phyloP scores from a whole-genome alignment of 2,329 filamentous ascomycete genomes.

The Diplocarpon rosae region DNA sequence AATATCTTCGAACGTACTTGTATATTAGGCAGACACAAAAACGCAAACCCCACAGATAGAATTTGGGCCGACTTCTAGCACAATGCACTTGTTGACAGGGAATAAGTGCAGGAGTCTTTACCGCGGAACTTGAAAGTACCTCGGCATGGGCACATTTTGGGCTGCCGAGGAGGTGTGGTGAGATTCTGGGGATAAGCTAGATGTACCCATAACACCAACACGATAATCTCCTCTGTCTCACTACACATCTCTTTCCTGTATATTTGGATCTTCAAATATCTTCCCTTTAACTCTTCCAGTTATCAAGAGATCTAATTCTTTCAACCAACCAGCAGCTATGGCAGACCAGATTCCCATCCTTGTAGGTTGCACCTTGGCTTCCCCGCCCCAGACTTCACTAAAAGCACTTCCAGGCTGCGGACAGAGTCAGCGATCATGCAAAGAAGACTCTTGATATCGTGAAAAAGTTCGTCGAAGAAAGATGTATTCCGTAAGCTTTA shows the following conservation, averaged over 20 bases:
- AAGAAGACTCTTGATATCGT: slow-evolving; percentile 78
- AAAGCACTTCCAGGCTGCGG: slow-evolving; percentile 19
- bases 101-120: too few species aligned
- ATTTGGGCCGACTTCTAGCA: not conserved
- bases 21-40: too few species aligned
- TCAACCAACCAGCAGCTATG: slow-evolving; percentile 26
- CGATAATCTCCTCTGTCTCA: not conserved
- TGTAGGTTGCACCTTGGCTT: slow-evolving; percentile 26
- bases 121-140: slow-evolving; percentile 8
- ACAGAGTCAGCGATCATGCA: slow-evolving; percentile 67
- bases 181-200: slow-evolving; percentile 17
- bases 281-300: too few species aligned
- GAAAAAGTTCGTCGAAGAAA: slow-evolving; percentile 93
- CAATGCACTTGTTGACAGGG: not conserved
- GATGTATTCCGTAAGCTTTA: slow-evolving; percentile 63
- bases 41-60: not conserved
- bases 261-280: not conserved
- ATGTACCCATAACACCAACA: slow-evolving; percentile 3
- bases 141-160: slow-evolving; percentile 12
- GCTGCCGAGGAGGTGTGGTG: slow-evolving; percentile 11
- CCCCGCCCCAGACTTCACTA: slow-evolving; percentile 11
- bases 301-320: not conserved
- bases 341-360: slow-evolving; percentile 37
- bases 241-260: not conserved
- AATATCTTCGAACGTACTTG: too few species aligned